A percentile compares a stretch with the other conserved stretches of the same genome.
Evolutionary conservation across 2,329 filamentous ascomycete genomes (phyloP).

Genomic region (Herpotrichia juniperi): DNA sequence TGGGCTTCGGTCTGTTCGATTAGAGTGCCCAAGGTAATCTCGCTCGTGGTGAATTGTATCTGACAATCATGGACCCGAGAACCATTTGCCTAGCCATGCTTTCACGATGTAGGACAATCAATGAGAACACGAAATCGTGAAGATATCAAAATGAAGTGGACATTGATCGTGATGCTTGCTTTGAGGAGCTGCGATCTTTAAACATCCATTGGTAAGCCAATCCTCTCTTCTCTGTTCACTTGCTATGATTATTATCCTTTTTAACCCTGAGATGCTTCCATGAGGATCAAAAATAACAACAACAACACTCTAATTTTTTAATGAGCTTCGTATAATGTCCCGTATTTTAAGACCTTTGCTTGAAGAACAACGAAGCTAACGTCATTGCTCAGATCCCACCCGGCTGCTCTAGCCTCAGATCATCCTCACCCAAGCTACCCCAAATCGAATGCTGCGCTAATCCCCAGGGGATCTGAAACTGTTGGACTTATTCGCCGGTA

Average conservation of each 20-base stretch:
- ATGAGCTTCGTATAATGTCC: slow-evolving; percentile 53
- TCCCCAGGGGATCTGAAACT: background rate
- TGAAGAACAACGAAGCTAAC: background rate
- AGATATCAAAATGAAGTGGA: slow-evolving; percentile 17
- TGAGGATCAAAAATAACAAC: slow-evolving; percentile 63
- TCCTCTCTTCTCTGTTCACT: slow-evolving; percentile 7
- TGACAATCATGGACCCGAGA: slow-evolving; percentile 23
- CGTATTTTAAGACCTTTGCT: slow-evolving; percentile 5
- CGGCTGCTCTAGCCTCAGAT: background rate
- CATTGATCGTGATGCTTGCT: slow-evolving; percentile 32
- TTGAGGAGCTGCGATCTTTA: slow-evolving; percentile 14
- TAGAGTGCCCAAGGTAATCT: slow-evolving; percentile 40
- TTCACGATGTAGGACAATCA: slow-evolving; percentile 37
- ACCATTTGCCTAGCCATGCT: slow-evolving; percentile 25
- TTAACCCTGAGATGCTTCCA: slow-evolving; percentile 66
- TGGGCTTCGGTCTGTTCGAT: slow-evolving; percentile 63
- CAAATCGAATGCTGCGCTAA: background rate
- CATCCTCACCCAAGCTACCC: no score
- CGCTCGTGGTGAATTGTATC: slow-evolving; percentile 24
- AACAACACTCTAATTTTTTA: slow-evolving; percentile 79
- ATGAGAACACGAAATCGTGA: slow-evolving; percentile 45
- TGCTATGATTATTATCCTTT: slow-evolving; percentile 68
- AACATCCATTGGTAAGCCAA: slow-evolving; percentile 43
- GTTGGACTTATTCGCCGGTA: slow-evolving; percentile 5
- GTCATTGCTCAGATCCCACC: background rate